A percentile compares a stretch with the other conserved stretches of the same genome.
phyloP scores from a whole-genome alignment of 2,329 filamentous ascomycete genomes.

The Paraphaeosphaeria sporulosa region DNA sequence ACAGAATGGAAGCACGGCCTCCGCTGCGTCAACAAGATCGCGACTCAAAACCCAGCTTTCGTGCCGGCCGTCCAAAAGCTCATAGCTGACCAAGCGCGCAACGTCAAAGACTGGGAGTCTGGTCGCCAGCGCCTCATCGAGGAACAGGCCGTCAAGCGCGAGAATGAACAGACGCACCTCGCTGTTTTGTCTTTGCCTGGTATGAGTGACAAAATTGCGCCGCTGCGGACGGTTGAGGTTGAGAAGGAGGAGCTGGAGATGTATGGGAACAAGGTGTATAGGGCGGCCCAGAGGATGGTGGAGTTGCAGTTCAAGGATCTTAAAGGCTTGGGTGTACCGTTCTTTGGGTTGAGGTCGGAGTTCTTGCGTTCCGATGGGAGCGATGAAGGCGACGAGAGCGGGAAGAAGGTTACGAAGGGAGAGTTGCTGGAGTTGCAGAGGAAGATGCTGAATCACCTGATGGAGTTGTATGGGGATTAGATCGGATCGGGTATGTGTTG shows the following conservation, averaged over 20 bases:
- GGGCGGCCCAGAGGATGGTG: conserved; percentile 66
- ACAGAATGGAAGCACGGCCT: conserved; percentile 58
- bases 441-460: conserved; percentile 47
- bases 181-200: conserved; percentile 55
- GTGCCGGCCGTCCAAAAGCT: conserved; percentile 55
- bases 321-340: conserved; percentile 57
- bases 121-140: conserved; percentile 60
- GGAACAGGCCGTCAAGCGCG: conserved; percentile 60
- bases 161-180: conserved; percentile 62
- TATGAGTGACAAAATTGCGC: conserved; percentile 29
- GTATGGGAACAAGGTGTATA: conserved; percentile 70
- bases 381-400: conserved; percentile 13
- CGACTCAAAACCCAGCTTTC: conserved; percentile 54
- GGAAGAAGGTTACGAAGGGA: conserved; percentile 34
- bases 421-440: conserved; percentile 42
- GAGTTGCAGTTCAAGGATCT: conserved; percentile 64
- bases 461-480: conserved; percentile 41
- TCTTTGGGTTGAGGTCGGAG: conserved; percentile 39
- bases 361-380: conserved; percentile 33
- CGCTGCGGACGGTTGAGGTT: conserved; percentile 53
- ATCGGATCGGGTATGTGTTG: neutral
- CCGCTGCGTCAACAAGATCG: conserved; percentile 57
- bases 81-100: conserved; percentile 68
- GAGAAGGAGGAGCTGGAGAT: conserved; percentile 62
- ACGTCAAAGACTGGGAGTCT: conserved; percentile 68